A percentile compares a stretch with the other conserved stretches of the same genome.
phyloP scores from a whole-genome alignment of 2,329 filamentous ascomycete species.

The Fusarium sp. region DNA sequence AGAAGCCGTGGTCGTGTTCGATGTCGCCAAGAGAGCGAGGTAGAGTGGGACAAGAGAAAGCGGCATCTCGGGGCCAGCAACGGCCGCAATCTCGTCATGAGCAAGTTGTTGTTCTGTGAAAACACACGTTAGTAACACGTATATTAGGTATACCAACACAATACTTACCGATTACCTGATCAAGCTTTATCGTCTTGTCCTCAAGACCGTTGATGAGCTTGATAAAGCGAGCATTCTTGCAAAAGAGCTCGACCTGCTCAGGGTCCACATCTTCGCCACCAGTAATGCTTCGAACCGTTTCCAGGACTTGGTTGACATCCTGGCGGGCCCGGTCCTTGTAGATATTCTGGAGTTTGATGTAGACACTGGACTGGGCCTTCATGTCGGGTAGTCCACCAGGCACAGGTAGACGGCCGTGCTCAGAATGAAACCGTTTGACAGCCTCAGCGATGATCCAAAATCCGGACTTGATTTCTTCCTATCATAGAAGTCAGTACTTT shows the following conservation, averaged over 20 bases:
- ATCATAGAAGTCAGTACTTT: constrained; percentile 16
- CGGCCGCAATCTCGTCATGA: constrained; percentile 68
- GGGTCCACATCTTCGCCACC: constrained; percentile 71
- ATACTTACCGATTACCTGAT: constrained; percentile 69
- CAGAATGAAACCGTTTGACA: constrained; percentile 81
- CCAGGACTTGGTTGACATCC: constrained; percentile 82
- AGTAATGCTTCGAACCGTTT: constrained; percentile 69
- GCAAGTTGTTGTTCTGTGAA: constrained; percentile 66
- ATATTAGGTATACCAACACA: neutral
- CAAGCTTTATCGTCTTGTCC: constrained; percentile 62
- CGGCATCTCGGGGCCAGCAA: constrained; percentile 62
- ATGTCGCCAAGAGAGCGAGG: constrained; percentile 72
- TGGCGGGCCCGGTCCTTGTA: constrained; percentile 90
- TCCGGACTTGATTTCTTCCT: constrained; percentile 66
- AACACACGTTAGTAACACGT: constrained; percentile 6
- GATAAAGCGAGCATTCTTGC: constrained; percentile 94
- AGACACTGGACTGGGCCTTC: constrained; percentile 93
- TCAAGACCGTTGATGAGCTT: constrained; percentile 80
- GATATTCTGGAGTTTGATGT: constrained; percentile 90
- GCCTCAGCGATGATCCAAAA: constrained; percentile 95
- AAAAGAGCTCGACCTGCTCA: constrained; percentile 89
- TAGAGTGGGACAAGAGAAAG: constrained; percentile 78
- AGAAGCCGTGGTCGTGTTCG: constrained; percentile 61
- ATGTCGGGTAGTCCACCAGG: constrained; percentile 94
- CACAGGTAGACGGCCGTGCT: constrained; percentile 82